Evolutionary conservation across 768 basidiomycete species (phyloP), one percentile per base, ranked within the genome.

Genomic region (Pleurotus tuoliensis): DNA sequence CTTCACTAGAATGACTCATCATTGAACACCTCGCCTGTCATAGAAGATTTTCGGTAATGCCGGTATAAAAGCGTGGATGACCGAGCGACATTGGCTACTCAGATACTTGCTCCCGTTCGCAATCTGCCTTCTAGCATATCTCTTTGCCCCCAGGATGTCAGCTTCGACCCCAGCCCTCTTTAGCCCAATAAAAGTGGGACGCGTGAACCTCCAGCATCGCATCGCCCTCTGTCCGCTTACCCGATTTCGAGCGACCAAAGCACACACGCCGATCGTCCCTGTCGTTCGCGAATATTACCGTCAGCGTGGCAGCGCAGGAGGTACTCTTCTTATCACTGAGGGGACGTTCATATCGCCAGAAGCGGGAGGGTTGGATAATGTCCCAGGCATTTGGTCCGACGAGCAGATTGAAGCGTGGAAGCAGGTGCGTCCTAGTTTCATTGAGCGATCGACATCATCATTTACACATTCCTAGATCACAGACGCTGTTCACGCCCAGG

Each of bases 271-370:
- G 38, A 58, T 41, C 12, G 46, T 71, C 7, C 69, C 69, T 7
- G 56, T 78, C 4, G 69, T 71, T 18, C 63, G 69, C 43, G 67
- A 72, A n/a, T 82, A 82, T 64, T 83, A 82, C 60, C 55, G 66
- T 1, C 82, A 83, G 60, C 75, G 82, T 0, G 73, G 69, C 4
- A 69, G 71, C 37, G 60, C 66, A 0, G 75, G 78, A 0, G 84
- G 84, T 0, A 84, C 80, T 0, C 67, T 87, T 7, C 67, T 83
- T 46, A 75, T 89, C 56, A 67, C 82, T 2, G 85, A 88, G 66
- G 84, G 74, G 0, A 82, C 83, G 1, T 69, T 77, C 53, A 79
- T 88, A 47, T 74, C 79, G 0, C 64, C 68, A 1, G 61, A 75
- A 11, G 82, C 83, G 0, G 82, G 79, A 2, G 84, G 83, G 1